These are phyloP conservation scores for Trichoderma orchidacearum DNA, from an alignment of 495 filamentous ascomycete genomes.

Conservation along the genomic window DNA sequence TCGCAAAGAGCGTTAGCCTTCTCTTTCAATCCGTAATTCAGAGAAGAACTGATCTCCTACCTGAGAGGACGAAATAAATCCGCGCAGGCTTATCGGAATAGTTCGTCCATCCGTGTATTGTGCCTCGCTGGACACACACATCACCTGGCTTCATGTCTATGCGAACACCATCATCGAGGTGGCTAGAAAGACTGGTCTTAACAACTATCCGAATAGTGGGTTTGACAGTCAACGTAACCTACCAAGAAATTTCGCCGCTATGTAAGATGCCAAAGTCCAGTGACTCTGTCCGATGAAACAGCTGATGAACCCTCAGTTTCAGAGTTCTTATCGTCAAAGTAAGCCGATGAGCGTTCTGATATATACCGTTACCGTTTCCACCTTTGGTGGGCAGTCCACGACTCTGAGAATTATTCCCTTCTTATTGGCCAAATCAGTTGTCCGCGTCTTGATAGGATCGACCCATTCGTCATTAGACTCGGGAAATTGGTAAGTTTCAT, in stretches of 20 bases:
- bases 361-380: background rate
- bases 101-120: background rate
- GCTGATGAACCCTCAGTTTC: background rate
- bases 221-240: background rate
- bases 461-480: background rate
- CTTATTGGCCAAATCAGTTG: background rate
- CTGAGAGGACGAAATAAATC: background rate
- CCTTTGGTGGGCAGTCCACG: background rate
- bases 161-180: constrained; percentile 1
- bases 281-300: constrained; percentile 1
- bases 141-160: background rate
- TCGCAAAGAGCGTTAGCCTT: background rate
- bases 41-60: background rate
- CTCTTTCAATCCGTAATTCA: background rate
- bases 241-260: background rate
- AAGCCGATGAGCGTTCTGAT: too few relatives aligned
- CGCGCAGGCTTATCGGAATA: background rate
- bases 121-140: constrained; percentile 1
- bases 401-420: background rate
- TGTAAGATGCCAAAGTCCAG: background rate
- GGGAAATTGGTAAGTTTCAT: background rate
- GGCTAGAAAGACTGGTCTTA: background rate
- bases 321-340: too few relatives aligned
- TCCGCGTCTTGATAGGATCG: background rate
- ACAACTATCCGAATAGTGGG: background rate